Percentiles rank a stretch among this genome's conserved stretches.
phyloP scores from a whole-genome alignment of 1,284 basidiomycete genomes.

The Ustilago vetiveriae region DNA sequence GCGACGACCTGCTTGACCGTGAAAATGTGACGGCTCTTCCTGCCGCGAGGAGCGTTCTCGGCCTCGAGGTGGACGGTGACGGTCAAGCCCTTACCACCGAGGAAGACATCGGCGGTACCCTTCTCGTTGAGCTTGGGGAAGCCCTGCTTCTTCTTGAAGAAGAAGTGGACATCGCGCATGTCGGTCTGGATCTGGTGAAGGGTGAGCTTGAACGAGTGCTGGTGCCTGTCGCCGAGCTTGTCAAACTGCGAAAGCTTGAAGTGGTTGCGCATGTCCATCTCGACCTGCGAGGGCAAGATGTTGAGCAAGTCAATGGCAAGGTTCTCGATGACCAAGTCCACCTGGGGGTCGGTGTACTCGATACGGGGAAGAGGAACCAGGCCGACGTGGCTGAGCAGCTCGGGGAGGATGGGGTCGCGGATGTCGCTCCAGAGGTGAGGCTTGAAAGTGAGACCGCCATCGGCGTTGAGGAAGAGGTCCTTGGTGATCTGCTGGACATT shows the following conservation, averaged over 20 bases:
- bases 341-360: slow-evolving; percentile 61
- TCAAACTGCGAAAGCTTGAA: slow-evolving; percentile 74
- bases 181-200: slow-evolving; percentile 88
- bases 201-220: slow-evolving; percentile 60
- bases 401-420: slow-evolving; percentile 81
- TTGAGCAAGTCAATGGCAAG: slow-evolving; percentile 82
- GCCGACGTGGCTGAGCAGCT: slow-evolving; percentile 75
- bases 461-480: slow-evolving; percentile 76
- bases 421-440: slow-evolving; percentile 83
- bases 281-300: slow-evolving; percentile 74
- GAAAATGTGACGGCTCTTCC: slow-evolving; percentile 73
- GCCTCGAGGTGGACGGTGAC: slow-evolving; percentile 72
- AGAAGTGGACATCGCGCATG: slow-evolving; percentile 89
- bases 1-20: slow-evolving; percentile 80
- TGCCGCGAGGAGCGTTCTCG: slow-evolving; percentile 69
- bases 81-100: slow-evolving; percentile 81
- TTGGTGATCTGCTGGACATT: slow-evolving; percentile 84
- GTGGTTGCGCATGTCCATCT: slow-evolving; percentile 82
- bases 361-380: slow-evolving; percentile 79
- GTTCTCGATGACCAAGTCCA: slow-evolving; percentile 86
- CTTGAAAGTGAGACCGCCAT: slow-evolving; percentile 79
- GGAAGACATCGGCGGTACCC: slow-evolving; percentile 88
- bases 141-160: slow-evolving; percentile 71
- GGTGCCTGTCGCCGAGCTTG: slow-evolving; percentile 52
- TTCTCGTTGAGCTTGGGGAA: slow-evolving; percentile 84